phyloP scores from a whole-genome alignment of 106 monocot genomes.

The Allium cepa region DNA sequence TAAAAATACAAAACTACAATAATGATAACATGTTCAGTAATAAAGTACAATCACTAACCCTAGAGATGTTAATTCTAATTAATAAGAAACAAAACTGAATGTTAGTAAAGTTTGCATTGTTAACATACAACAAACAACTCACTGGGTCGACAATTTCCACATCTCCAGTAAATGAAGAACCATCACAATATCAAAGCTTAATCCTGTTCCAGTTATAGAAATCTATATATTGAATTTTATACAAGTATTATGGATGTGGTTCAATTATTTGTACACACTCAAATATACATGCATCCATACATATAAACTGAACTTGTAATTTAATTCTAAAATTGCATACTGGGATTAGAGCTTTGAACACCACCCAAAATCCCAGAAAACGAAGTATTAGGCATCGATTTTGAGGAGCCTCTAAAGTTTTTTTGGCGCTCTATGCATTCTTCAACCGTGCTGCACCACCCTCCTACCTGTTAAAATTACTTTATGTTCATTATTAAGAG shows the following conservation, averaged over 20 bases:
- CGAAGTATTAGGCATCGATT: conserved; percentile 6
- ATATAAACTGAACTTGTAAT: no score
- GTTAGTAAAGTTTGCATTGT: no score
- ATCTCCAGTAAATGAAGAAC: conserved; percentile 94
- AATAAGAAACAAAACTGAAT: no score
- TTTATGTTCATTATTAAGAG: no score
- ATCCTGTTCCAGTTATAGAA: conserved; percentile 84
- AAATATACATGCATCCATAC: no score
- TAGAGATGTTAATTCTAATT: no score
- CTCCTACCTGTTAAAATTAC: conserved; percentile 18
- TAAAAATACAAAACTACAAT: no score
- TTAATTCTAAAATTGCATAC: conserved; percentile 1
- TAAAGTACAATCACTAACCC: no score
- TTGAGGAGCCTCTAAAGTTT: no score
- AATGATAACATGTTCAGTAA: no score
- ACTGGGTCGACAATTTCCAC: conserved; percentile 73
- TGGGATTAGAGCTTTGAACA: conserved; percentile 12
- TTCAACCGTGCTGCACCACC: conserved; percentile 28
- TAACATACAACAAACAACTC: conserved; percentile 7
- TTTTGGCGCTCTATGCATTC: no score
- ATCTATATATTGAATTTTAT: conserved; percentile 22
- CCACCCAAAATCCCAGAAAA: conserved; percentile 25
- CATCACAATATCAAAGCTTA: conserved; percentile 87
- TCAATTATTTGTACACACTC: no score
- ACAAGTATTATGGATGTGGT: neutral